Evolutionary conservation across 192 early-diverging fungal genomes (phyloP).

Genomic region (Coemansia sp.): DNA sequence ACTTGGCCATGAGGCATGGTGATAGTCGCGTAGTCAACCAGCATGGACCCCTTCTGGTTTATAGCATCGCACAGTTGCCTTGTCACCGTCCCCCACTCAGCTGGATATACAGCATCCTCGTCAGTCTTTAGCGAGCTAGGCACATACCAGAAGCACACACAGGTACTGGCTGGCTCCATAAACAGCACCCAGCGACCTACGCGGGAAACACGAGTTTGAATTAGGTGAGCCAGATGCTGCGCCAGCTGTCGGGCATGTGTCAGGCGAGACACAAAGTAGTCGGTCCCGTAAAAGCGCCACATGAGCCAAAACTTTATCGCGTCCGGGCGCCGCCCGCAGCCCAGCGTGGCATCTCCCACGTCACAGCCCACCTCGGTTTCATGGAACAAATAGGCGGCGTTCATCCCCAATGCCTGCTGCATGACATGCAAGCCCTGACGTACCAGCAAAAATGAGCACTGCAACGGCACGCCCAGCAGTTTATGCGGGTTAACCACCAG

Average conservation of each 20-base stretch:
- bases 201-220: conserved; percentile 20
- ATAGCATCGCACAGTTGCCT: conserved; percentile 36
- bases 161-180: conserved; percentile 24
- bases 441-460: conserved; percentile 73
- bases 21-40: conserved; percentile 69
- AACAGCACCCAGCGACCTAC: conserved; percentile 46
- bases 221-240: conserved; percentile 37
- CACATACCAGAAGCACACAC: conserved; percentile 77
- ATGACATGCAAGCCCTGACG: conserved; percentile 55
- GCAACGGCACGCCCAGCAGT: conserved; percentile 72
- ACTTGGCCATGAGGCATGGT: conserved; percentile 1
- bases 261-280: conserved; percentile 59
- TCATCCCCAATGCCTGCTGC: conserved; percentile 60
- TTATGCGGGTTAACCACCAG: conserved; percentile 82
- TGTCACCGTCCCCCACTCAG: conserved; percentile 52
- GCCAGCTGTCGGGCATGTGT: conserved; percentile 59
- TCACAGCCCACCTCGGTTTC: conserved; percentile 37
- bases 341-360: conserved; percentile 73
- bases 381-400: conserved; percentile 58
- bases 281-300: conserved; percentile 72
- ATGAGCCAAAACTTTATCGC: conserved; percentile 75
- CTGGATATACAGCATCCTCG: background rate
- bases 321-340: conserved; percentile 77
- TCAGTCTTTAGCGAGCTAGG: conserved; percentile 55
- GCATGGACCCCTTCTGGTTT: conserved; percentile 55